These are phyloP conservation scores for Tetrapisispora taiwanensis DNA, from an alignment of 805 yeast species.

Conservation along the genomic window DNA sequence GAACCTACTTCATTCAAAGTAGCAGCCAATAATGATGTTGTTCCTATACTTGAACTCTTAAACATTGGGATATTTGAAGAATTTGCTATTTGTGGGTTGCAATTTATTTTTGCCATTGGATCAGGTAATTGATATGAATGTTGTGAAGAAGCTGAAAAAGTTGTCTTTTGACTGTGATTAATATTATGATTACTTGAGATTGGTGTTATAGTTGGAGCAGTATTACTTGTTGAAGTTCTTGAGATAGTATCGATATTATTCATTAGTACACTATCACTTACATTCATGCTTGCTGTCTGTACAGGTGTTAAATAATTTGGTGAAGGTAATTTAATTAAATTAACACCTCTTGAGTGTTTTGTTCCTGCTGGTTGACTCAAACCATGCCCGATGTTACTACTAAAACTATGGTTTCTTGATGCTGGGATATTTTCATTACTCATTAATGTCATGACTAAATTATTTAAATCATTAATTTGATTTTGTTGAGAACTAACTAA, in stretches of 20 bases:
- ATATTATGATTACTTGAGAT: neutral
- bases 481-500: slow-evolving; percentile 23
- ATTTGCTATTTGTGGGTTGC: neutral
- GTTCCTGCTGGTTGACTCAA: neutral
- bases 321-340: slow-evolving; percentile 1
- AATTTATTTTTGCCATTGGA: neutral
- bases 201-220: neutral
- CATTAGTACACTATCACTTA: slow-evolving; percentile 1
- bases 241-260: slow-evolving; percentile 1
- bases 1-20: neutral
- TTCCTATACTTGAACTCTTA: neutral
- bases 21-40: neutral
- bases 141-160: neutral
- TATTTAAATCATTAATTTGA: slow-evolving; percentile 20
- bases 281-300: neutral
- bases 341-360: neutral
- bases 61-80: slow-evolving; percentile 1
- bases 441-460: neutral
- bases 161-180: neutral
- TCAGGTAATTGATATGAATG: neutral
- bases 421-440: neutral
- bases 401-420: neutral
- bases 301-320: slow-evolving; percentile 1
- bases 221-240: slow-evolving; percentile 1
- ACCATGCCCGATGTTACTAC: neutral